Evolutionary conservation across 2,329 filamentous ascomycete genomes (phyloP), one percentile per base, ranked within the genome.

Genomic region (Teratosphaeriaceae sp.): DNA sequence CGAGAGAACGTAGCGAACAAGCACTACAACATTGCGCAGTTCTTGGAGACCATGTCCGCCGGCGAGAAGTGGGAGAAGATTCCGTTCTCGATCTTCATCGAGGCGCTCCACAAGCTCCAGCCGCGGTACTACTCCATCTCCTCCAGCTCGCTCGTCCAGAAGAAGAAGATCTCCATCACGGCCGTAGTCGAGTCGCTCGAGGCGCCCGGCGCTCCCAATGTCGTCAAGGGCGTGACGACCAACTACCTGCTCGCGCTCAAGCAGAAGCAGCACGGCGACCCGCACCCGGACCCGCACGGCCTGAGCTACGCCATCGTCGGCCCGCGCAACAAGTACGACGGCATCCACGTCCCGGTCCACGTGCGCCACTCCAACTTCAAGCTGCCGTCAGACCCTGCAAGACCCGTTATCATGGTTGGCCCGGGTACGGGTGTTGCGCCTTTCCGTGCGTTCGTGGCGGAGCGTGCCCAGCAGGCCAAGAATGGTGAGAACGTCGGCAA

Each of bases 121-220:
- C 90, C 92, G 29, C 87, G 92, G 38, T 98, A 97, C 75, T 98
- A 98, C 73, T 98, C 94, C 38, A 98, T 98, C 65, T 98, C 92
- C 2, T 98, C 94, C 1, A 97, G 92, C 1, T 96, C 92, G 5
- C 66, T 88, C 7, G 89, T 94, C 13, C 89, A 98, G 63, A 89
- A 92, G 63, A 83, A 94, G 68, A 90, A 88, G 71, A 88, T 98
- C 53, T 87, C 92, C 47, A 85, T 98, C 58, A 98, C 92, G 13
- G 90, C 90, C 44, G 84, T 97, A 30, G 90, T 98, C 46, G 92
- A 97, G 65, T 87, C 83, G 11, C 77, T 88, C 55, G 69, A 79
- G 46, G 78, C 94, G 51, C 82, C 88, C 16, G 85, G 85, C 52
- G 82, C 87, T 38, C 73, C 78, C 23, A 83, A 84, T 57, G 59